phyloP scores from a whole-genome alignment of 441 rosid genomes.

The Gossypium schwendimanii region DNA sequence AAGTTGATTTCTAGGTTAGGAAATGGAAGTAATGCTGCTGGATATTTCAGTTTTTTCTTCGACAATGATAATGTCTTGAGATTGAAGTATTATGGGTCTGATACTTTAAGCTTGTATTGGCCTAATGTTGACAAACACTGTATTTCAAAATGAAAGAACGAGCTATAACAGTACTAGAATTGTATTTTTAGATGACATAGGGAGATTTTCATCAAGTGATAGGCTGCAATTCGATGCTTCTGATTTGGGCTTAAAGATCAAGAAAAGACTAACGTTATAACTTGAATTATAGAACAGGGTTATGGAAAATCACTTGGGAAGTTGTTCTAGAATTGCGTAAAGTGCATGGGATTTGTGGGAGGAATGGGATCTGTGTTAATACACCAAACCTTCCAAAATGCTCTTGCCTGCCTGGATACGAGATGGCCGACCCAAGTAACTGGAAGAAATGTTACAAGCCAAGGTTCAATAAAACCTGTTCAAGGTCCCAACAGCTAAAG shows the following conservation, averaged over 20 bases:
- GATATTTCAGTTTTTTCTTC: slow-evolving; percentile 26
- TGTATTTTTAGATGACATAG: slow-evolving; percentile 28
- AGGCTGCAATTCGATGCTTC: slow-evolving; percentile 25
- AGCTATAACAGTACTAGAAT: slow-evolving; percentile 31
- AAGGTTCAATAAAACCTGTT: background rate
- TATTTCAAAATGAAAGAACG: slow-evolving; percentile 19
- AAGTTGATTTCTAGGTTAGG: slow-evolving; percentile 24
- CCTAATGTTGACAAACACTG: slow-evolving; percentile 11
- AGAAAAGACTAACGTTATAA: slow-evolving; percentile 34
- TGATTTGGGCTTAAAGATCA: slow-evolving; percentile 25
- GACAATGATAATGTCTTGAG: slow-evolving; percentile 35
- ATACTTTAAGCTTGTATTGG: slow-evolving; percentile 41
- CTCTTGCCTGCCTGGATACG: slow-evolving; percentile 38
- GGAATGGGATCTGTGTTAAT: slow-evolving; percentile 33
- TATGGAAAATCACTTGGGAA: background rate
- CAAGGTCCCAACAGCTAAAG: background rate
- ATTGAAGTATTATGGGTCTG: slow-evolving; percentile 37
- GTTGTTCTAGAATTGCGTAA: slow-evolving; percentile 12
- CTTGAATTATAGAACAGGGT: slow-evolving; percentile 17
- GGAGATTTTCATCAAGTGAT: slow-evolving; percentile 35
- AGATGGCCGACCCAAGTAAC: slow-evolving; percentile 12
- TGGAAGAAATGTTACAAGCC: slow-evolving; percentile 21
- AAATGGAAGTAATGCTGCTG: slow-evolving; percentile 20
- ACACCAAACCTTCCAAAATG: slow-evolving; percentile 33
- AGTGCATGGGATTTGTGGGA: slow-evolving; percentile 43